Base-by-base conservation (phyloP, 2,329 filamentous ascomycete genomes). In the Aspergillus fijiensis region DNA sequence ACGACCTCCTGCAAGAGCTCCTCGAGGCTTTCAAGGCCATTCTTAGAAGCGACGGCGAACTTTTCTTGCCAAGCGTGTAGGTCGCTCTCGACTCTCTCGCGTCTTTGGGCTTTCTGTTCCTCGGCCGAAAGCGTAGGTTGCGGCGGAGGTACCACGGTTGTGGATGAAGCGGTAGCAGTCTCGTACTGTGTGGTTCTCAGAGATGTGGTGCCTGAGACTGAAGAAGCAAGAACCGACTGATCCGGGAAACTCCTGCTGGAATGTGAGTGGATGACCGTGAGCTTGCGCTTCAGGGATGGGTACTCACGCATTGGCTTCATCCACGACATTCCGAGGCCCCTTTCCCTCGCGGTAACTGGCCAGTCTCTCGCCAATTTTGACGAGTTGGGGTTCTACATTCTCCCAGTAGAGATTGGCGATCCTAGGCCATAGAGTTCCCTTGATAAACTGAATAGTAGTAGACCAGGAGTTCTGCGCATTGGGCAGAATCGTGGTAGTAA, bases 381-480 rank as follows among this genome's bases (percentile, higher is more conserved):
- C 85, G 14, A 99, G 83, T 76, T 99, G 96, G 14, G 96, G 96
- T 78, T 98, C 93, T 3, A 99, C 93, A 68, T 96, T 96, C 71
- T 96, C 88, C 11, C 88, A 85, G 71, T 98, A 98, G 5, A 97
- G 79, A 14, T 90, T 83, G 27, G 89, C 87, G 11, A 97, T 64
- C 65, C 89, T 88, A 2, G 94, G 94, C 89, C 91, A 95, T 16
- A 98, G 80, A 2, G 87, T 88, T 51, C 86, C 85, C 60, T 92
- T 86, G 35, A 96, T 78, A 70, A 97, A 94, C 12, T 84, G 78
- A 60, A 87, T 85, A 0, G 85, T 84, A 60, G 87, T 87, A 58
- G 87, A 86, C 83, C 89, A 91, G 3, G 85, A 85, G 81, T 87
- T 90, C 59, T 86, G 83, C 5, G 85, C 84, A 51, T 89, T 86